These are phyloP conservation scores for Fusarium transvaalense DNA, from an alignment of 2,329 filamentous ascomycete genomes.

Conservation along the genomic window DNA sequence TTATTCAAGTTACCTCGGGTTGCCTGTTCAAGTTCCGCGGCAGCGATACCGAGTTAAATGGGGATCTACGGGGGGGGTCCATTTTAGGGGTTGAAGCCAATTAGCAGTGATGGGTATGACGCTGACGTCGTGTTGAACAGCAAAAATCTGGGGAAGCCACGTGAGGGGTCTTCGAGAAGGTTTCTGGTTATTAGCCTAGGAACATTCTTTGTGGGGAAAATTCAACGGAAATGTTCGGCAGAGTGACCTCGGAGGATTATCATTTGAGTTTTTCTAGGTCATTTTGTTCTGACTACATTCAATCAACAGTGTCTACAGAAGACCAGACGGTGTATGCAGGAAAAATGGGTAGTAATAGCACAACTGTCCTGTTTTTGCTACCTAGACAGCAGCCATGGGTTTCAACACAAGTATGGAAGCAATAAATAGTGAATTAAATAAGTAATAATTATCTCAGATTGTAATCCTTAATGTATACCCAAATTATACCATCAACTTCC, in stretches of 20 bases:
- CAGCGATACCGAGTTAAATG: constrained; percentile 8
- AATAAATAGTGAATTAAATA: background rate
- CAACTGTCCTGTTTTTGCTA: too few relatives aligned
- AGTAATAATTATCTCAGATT: background rate
- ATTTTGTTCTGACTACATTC: background rate
- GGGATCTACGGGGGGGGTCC: background rate
- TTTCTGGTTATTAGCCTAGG: background rate
- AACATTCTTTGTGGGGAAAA: background rate
- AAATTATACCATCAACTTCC: background rate
- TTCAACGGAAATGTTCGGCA: background rate
- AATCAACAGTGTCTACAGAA: background rate
- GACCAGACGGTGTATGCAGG: background rate
- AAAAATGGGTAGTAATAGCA: too few relatives aligned
- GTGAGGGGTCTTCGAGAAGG: background rate
- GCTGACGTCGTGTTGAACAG: background rate
- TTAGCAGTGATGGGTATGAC: background rate
- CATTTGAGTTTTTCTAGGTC: background rate
- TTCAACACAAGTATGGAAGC: too few relatives aligned
- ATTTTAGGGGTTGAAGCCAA: background rate
- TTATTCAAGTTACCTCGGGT: constrained; percentile 3
- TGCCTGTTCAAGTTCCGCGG: constrained; percentile 26
- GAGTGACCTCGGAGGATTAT: background rate
- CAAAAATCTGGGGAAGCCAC: constrained; percentile 28
- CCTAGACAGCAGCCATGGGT: too few relatives aligned
- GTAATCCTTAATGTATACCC: background rate